Evolutionary conservation across 208 protist species (phyloP), one percentile per base, ranked within the genome.

Genomic region (Leishmania guyanensis): DNA sequence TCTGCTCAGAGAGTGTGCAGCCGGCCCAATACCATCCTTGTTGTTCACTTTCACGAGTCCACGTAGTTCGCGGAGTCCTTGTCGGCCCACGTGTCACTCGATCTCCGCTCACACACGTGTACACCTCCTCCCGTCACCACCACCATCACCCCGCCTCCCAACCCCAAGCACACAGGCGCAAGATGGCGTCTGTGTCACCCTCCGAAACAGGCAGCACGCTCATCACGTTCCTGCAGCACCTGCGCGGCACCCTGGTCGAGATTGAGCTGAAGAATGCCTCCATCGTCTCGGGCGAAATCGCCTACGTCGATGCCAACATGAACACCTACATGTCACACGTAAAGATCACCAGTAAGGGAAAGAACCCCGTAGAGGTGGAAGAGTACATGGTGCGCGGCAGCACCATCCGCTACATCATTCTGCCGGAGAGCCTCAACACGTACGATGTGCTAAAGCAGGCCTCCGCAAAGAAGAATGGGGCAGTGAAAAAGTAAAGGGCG

Each of bases 251-350:
- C 76, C 98, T 96, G 3, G 99, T 99, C 4, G 99, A 99, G 26
- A 96, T 99, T 75, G 99, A 99, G 86, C 90, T 99, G 53, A 99
- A 99, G 89, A 99, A 99, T 94, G 98, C 99, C 1, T 98, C 98
- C 22, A 94, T 99, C 54, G 96, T 99, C 16, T 92, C 93, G 8
- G 94, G 94, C 26, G 93, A 97, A 64, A 91, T 98, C 62, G 78
- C 88, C 33, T 91, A 91, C 84, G 94, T 97, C 3, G 94, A 97
- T 75, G 81, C 86, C 6, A 91, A 94, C 53, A 99, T 99, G 99
- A 99, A 99, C 88, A 99, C 98, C 0, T 98, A 99, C 85, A 84
- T 99, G 83, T 99, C 99, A 79, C 91, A 94, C 66, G 99, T 99
- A 26, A 99, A 99, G 91, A 94, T 99, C 72, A 99, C 96, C n/a